These are phyloP conservation scores for Magnusiomyces suaveolens DNA, from an alignment of 1,139 yeast genomes.

Conservation along the genomic window DNA sequence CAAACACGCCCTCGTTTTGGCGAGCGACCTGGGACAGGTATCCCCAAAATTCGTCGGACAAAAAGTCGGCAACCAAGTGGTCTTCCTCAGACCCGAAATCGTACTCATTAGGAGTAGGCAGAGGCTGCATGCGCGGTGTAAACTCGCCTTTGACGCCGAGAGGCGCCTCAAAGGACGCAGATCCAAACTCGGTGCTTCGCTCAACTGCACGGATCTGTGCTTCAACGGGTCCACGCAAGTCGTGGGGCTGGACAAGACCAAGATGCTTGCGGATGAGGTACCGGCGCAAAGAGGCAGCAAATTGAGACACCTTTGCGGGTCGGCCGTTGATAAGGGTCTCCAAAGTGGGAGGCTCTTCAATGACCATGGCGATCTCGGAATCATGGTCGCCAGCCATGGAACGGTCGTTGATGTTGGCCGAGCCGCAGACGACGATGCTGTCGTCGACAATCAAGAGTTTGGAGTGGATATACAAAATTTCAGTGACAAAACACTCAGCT, in stretches of 20 bases:
- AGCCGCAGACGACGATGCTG: conserved; percentile 15
- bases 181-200: background rate
- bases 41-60: conserved; percentile 16
- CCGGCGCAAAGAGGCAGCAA: conserved; percentile 17
- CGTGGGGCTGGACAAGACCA: conserved; percentile 15
- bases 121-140: conserved; percentile 13
- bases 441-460: conserved; percentile 19
- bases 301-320: conserved; percentile 10
- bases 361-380: conserved; percentile 17
- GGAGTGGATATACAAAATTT: conserved; percentile 18
- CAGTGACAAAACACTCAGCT: conserved; percentile 18
- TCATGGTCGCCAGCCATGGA: conserved; percentile 18
- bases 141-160: conserved; percentile 1
- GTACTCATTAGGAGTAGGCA: conserved; percentile 14
- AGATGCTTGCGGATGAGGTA: conserved; percentile 17
- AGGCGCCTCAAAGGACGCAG: too few relatives aligned
- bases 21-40: conserved; percentile 11
- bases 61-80: conserved; percentile 15
- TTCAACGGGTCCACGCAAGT: conserved; percentile 9
- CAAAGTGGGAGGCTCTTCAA: conserved; percentile 14
- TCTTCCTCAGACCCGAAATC: conserved; percentile 17
- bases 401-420: conserved; percentile 20
- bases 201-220: conserved; percentile 1
- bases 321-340: conserved; percentile 12
- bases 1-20: conserved; percentile 15